These are phyloP conservation scores for Syzygium aromaticum DNA, from an alignment of 345 rosid species.

Conservation along the genomic window DNA sequence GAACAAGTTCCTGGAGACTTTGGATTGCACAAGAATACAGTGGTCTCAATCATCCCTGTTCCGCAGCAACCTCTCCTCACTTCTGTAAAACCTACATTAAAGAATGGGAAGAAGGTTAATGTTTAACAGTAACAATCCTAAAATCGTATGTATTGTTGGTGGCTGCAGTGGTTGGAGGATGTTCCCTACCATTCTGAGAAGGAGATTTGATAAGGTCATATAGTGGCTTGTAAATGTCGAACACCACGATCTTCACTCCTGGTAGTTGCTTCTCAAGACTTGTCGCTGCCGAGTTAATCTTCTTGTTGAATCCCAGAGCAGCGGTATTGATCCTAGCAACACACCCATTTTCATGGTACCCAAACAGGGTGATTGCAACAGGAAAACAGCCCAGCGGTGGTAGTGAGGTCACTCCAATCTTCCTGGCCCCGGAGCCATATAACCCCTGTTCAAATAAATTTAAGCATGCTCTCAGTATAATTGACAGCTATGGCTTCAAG, in stretches of 20 bases:
- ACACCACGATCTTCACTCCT: conserved; percentile 61
- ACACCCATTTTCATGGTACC: conserved; percentile 52
- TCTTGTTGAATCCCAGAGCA: conserved; percentile 71
- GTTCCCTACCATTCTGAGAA: conserved; percentile 34
- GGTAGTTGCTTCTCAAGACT: conserved; percentile 65
- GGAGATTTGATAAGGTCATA: conserved; percentile 55
- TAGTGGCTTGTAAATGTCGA: conserved; percentile 76
- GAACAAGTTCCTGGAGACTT: conserved; percentile 68
- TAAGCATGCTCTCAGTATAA: neutral
- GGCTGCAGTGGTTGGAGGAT: neutral
- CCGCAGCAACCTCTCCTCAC: conserved; percentile 92
- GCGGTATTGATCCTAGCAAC: conserved; percentile 56
- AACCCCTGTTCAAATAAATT: conserved; percentile 25
- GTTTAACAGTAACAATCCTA: neutral
- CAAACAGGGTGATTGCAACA: conserved; percentile 64
- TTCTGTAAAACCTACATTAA: conserved; percentile 55
- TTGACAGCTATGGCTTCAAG: neutral
- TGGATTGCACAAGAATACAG: conserved; percentile 65
- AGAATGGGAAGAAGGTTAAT: neutral
- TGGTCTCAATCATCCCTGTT: conserved; percentile 76
- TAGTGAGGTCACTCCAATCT: conserved; percentile 84
- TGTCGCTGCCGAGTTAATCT: conserved; percentile 45
- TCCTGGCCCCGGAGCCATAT: conserved; percentile 68
- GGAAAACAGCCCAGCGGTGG: conserved; percentile 94
- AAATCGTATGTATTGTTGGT: neutral